A percentile compares a stretch with the other conserved stretches of the same genome.
Conservation (phyloP, 2,329 filamentous ascomycete genomes). For the Sordariomycetes sp. region DNA sequence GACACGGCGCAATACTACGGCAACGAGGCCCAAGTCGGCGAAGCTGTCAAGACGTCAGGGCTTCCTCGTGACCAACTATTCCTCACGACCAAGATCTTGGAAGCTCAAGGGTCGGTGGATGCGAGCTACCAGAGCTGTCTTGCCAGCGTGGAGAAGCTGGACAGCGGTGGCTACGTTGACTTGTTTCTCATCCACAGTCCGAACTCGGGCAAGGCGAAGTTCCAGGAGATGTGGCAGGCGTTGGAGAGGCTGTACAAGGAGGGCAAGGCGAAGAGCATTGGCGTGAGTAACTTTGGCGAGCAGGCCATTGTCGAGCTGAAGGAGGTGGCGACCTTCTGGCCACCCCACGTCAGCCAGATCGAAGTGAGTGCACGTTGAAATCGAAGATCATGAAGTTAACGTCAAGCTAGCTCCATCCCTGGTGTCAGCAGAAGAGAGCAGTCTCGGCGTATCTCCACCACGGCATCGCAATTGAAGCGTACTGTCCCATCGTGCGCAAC, state of each 20-base stretch:
- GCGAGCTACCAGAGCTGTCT: constrained; percentile 49
- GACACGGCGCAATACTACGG: constrained; percentile 56
- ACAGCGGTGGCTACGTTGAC: constrained; percentile 56
- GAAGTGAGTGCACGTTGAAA: constrained; percentile 41
- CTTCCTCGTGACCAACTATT: constrained; percentile 52
- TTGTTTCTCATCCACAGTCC: constrained; percentile 62
- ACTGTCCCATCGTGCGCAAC: constrained; percentile 22
- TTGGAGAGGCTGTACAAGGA: constrained; percentile 51
- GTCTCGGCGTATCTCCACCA: constrained; percentile 59
- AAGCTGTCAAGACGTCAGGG: constrained; percentile 48
- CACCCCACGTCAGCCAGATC: constrained; percentile 62
- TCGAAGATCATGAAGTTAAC: constrained; percentile 12
- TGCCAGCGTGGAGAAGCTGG: constrained; percentile 54
- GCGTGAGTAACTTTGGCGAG: constrained; percentile 63
- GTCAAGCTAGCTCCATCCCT: constrained; percentile 51
- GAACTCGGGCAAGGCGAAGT: constrained; percentile 39
- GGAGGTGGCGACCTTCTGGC: constrained; percentile 51
- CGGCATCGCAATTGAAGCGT: constrained; percentile 45
- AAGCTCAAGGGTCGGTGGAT: constrained; percentile 38
- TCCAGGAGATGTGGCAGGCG: constrained; percentile 55
- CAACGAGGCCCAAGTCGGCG: constrained; percentile 59
- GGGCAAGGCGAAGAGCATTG: constrained; percentile 54
- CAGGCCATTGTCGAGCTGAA: constrained; percentile 60
- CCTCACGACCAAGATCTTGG: constrained; percentile 62
- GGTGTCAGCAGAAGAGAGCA: constrained; percentile 41